Base-by-base conservation (phyloP, 768 basidiomycete genomes). In the Russula vinacea region DNA sequence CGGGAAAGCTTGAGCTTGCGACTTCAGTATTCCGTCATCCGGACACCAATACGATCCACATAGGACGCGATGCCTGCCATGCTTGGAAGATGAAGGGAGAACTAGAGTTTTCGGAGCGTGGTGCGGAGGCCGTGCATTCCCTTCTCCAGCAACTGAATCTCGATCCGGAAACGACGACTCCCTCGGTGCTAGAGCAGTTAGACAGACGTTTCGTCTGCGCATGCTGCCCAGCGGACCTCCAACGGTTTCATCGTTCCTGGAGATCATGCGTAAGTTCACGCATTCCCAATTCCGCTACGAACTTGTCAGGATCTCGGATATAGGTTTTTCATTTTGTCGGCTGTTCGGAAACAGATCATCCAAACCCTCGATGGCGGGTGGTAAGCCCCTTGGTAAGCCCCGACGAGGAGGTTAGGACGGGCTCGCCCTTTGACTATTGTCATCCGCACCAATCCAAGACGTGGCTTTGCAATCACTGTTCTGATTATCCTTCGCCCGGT, bases 31-130 rank as follows among this genome's bases (percentile, higher is more conserved):
- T 66, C 57, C 24, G 44, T 35, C 33, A 52, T 32, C 1, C 35
- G 9, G n/a, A 5, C 24, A 57, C 19, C n/a, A 14, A 47, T 11
- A 45, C 29, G 9, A 32, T 61, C 55, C 22, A 54, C 22, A 58
- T 62, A n/a, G 67, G 67, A 53, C 67, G 67, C 22, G 67, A 67
- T 33, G 19, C 32, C n/a, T 67, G 64, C 52, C 49, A 67, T 7
- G 59, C 67, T 16, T 67, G 64, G 67, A 66, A 61, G 49, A n/a
- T 44, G 22, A 19, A 42, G 7, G 47, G 37, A n/a, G 35, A 35
- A 59, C 49, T 56, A 9, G 24, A 32, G 42, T 65, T 37, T 44
- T 33, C 13, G 19, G 22, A 50, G 32, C 53, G 57, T 6, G 66
- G 66, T 26, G 63, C 63, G 5, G 49, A 50, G n/a, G 62, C 66